A percentile compares a stretch with the other conserved stretches of the same genome.
These are phyloP conservation scores for Casaregolazyma lundiana DNA, from an alignment of 1,139 yeast species.

Conservation along the genomic window DNA sequence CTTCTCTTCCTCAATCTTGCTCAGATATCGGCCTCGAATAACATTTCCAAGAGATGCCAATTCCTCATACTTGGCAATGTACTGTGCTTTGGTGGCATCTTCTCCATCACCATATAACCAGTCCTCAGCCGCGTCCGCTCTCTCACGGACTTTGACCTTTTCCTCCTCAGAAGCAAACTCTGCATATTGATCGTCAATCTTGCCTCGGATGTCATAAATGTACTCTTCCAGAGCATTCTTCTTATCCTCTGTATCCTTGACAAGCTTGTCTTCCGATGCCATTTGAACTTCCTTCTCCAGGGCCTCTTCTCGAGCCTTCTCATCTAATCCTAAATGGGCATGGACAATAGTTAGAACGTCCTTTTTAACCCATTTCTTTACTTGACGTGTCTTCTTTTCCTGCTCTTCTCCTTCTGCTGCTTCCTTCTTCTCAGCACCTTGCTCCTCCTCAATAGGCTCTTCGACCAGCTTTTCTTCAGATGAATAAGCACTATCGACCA, in stretches of 20 bases:
- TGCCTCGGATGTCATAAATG: slow-evolving; percentile 95
- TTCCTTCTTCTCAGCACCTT: slow-evolving; percentile 25
- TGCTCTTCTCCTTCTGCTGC: slow-evolving; percentile 50
- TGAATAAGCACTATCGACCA: slow-evolving; percentile 90
- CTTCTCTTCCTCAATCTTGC: slow-evolving; percentile 93
- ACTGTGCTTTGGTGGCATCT: slow-evolving; percentile 93
- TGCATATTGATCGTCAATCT: slow-evolving; percentile 87
- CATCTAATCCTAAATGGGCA: slow-evolving; percentile 63
- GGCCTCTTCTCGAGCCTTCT: slow-evolving; percentile 50
- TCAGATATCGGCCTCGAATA: slow-evolving; percentile 90
- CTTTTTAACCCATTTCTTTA: slow-evolving; percentile 92
- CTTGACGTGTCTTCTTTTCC: slow-evolving; percentile 73
- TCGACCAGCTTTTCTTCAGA: slow-evolving; percentile 87
- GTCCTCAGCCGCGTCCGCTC: slow-evolving; percentile 86
- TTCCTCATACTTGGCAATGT: slow-evolving; percentile 97
- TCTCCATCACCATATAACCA: slow-evolving; percentile 98
- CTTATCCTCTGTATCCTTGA: slow-evolving; percentile 97
- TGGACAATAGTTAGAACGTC: slow-evolving; percentile 62
- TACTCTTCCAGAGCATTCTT: slow-evolving; percentile 98
- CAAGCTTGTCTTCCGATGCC: slow-evolving; percentile 88
- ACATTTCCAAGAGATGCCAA: slow-evolving; percentile 91
- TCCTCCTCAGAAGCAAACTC: slow-evolving; percentile 88
- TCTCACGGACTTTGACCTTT: slow-evolving; percentile 68
- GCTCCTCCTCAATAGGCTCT: slow-evolving; percentile 47
- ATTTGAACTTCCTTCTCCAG: slow-evolving; percentile 81